phyloP scores from a whole-genome alignment of 2,329 filamentous ascomycete genomes.

The Sarocladium brachiariae region DNA sequence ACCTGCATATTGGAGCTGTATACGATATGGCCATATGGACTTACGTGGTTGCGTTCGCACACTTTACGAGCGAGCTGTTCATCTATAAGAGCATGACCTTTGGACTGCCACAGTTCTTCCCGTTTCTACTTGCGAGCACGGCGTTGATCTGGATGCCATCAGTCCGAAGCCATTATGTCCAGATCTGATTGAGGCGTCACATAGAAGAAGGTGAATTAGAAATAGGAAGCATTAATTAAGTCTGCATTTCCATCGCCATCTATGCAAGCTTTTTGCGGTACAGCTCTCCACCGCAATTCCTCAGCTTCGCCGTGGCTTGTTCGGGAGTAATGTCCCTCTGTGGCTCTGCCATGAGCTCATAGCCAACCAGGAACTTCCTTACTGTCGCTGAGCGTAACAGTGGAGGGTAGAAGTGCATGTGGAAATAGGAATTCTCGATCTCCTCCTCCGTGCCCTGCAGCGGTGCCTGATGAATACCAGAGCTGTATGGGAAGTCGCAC shows the following conservation, averaged over 20 bases:
- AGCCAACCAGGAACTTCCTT: conserved; percentile 92
- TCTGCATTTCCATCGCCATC: background rate
- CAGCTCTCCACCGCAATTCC: conserved; percentile 70
- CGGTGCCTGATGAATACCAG: conserved; percentile 93
- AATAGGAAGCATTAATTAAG: background rate
- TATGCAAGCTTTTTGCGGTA: conserved; percentile 58
- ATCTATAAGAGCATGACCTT: conserved; percentile 70
- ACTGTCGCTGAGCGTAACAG: conserved; percentile 88
- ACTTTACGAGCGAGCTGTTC: conserved; percentile 76
- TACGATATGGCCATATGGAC: conserved; percentile 81
- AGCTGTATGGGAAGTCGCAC: conserved; percentile 94
- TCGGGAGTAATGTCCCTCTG: conserved; percentile 97
- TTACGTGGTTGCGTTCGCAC: conserved; percentile 68
- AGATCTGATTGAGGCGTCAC: too few relatives aligned
- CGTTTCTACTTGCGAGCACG: conserved; percentile 43
- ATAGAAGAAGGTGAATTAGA: too few relatives aligned
- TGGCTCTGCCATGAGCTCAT: conserved; percentile 95
- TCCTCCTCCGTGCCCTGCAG: conserved; percentile 76
- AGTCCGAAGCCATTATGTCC: conserved; percentile 66
- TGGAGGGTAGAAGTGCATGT: conserved; percentile 97
- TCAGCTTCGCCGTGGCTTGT: conserved; percentile 75
- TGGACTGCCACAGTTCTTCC: conserved; percentile 48
- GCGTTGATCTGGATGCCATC: conserved; percentile 54
- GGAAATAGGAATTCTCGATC: conserved; percentile 80
- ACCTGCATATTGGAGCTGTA: conserved; percentile 63